Base-by-base conservation (phyloP, 176 grass and related monocot species). In the Juncus effusus region DNA sequence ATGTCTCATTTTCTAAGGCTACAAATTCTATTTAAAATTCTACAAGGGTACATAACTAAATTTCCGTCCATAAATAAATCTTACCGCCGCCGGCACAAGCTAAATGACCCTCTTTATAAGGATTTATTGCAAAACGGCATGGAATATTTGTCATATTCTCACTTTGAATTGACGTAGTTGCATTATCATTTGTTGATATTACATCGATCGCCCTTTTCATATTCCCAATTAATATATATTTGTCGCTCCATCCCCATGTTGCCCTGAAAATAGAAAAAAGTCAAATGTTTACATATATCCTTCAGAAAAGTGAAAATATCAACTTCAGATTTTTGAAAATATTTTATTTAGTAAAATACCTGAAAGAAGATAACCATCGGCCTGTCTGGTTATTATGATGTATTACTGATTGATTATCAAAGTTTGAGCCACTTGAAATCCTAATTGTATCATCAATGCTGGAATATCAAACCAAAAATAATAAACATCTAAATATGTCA, bases 201-300 rank as follows among this genome's bases (percentile, higher is more conserved):
- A 83, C 19, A 56, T 83, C 81, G 14, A 83, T 40, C 6, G 68
- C 81, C 62, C 73, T 78, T 42, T 67, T 57, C 75, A 74, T 83
- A 38, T 78, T 83, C 13, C 81, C 81, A 28, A 83, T n/a, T 28
- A 76, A 78, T 15, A 83, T 16, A 55, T 78, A 49, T 5, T 67
- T 74, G 69, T 78, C 81, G 56, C 73, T 71, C 81, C 81, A 83
- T 10, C 81, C 75, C 81, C 81, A 83, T 51, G 78, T 78, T 62
- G 75, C 81, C 65, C 81, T 83, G 81, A 10, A 55, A 68, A 28
- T 28, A 28, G 19, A 5, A 60, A 15, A 10, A 81, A 63, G 54
- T 13, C 36, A 10, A 62, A 70, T 38, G 45, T 16, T 51, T 7
- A 44, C 5, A 59, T 59, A 15, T 13, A 37, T 7, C 37, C 41